Evolutionary conservation across 345 rosid genomes (phyloP).

Genomic region (Rhodomyrtus tomentosa): DNA sequence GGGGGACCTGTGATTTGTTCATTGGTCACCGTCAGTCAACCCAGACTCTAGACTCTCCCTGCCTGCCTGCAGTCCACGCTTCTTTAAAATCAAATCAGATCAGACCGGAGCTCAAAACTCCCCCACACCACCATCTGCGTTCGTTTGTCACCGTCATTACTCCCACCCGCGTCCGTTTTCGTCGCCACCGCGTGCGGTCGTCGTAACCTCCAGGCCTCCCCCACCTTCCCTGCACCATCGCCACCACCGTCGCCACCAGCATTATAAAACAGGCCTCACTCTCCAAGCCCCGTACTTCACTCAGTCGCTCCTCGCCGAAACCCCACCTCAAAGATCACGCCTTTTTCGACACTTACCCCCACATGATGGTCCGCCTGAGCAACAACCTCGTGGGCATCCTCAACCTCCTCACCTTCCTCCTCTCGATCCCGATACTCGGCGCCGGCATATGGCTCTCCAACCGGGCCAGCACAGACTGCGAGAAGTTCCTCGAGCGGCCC

Average conservation of each 20-base stretch:
- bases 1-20: neutral
- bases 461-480: conserved; percentile 60
- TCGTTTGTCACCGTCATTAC: neutral
- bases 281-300: neutral
- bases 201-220: neutral
- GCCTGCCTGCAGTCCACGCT: neutral
- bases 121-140: rapidly evolving
- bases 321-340: neutral
- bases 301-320: neutral
- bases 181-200: neutral
- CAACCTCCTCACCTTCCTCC: conserved; percentile 58
- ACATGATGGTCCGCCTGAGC: conserved; percentile 37
- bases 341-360: neutral
- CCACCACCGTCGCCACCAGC: neutral
- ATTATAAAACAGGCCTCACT: neutral
- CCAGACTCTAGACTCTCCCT: neutral
- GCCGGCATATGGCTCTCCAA: conserved; percentile 66
- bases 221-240: neutral
- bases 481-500: conserved; percentile 64
- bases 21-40: neutral
- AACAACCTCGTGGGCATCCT: conserved; percentile 75
- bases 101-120: neutral
- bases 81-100: neutral
- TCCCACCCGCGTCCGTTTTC: neutral
- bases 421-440: conserved; percentile 67